Base-by-base conservation (phyloP, 2,329 filamentous ascomycete genomes). In the Fusarium buxicola region DNA sequence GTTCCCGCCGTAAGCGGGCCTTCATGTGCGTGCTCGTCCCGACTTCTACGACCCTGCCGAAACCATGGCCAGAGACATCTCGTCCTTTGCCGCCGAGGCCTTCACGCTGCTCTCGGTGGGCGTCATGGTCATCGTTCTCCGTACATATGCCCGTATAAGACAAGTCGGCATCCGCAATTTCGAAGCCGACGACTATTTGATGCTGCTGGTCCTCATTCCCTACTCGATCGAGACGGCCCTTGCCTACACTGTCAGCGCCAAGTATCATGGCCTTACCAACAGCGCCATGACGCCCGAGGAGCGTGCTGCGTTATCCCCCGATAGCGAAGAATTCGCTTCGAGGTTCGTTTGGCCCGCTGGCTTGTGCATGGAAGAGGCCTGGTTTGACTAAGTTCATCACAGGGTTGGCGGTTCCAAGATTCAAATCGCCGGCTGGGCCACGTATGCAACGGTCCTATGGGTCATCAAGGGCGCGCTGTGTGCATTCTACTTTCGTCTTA, bases 371-470 rank as follows among this genome's bases (percentile, higher is more conserved):
- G 7, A 15, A 5, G 15, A 2, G 24, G 9, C 2, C 7, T 3
- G 8, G 3, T 9, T 40, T n/a, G 7, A 34, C 53, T 67, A 49
- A 46, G 9, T 25, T 21, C 16, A 21, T 11, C 77, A 36, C 73
- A 66, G 83, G 13, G 77, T 84, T 11, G 77, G 76, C 7, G 84
- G 83, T 0, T 84, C 82, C 11, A 85, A 85, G 69, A 80, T 81
- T 1, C 83, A 86, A 52, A 69, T 86, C 9, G 70, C 81, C 1
- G 84, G 84, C 8, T 84, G 83, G 81, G 76, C 77, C 6, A 70
- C 81, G 16, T 86, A 86, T 50, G 78, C 79, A 0, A 73, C 79
- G 0, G 68, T 84, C 2, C 63, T 86, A 1, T 86, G 84, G 84
- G 60, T 80, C 7, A 66, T 86, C 58, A 86, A 86, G 68, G 70